Conservation (phyloP, 2,329 filamentous ascomycete genomes). For the Huntiella bhutanensis region DNA sequence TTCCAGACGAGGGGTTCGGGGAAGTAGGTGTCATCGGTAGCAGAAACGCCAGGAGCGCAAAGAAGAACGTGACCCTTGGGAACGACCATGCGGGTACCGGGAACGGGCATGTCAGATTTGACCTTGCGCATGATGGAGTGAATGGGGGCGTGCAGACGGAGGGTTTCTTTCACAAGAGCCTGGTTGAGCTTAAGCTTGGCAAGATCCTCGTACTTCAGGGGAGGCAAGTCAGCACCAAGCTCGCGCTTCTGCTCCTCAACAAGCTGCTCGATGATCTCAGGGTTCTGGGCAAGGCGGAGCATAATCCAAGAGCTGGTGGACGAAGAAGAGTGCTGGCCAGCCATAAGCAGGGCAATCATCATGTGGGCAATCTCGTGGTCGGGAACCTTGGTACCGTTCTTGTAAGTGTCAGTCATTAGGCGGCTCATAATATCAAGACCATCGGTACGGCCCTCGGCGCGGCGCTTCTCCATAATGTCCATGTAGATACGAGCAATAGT, state of each 20-base stretch:
- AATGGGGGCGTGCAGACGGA: conserved; percentile 79
- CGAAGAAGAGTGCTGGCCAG: conserved; percentile 74
- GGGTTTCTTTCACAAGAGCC: conserved; percentile 77
- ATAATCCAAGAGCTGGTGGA: conserved; percentile 75
- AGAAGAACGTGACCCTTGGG: conserved; percentile 67
- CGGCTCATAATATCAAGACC: conserved; percentile 75
- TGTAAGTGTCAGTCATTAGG: conserved; percentile 70
- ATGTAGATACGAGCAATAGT: conserved; percentile 70
- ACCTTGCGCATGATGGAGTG: conserved; percentile 90
- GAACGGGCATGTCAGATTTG: conserved; percentile 68
- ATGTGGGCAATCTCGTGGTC: conserved; percentile 78
- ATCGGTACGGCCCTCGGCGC: conserved; percentile 30
- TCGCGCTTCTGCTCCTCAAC: conserved; percentile 61
- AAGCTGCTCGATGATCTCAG: conserved; percentile 61
- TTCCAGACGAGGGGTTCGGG: conserved; percentile 70
- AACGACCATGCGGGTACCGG: conserved; percentile 66
- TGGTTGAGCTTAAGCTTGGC: conserved; percentile 63
- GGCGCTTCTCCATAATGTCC: conserved; percentile 59
- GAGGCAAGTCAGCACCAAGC: conserved; percentile 56
- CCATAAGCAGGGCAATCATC: conserved; percentile 89
- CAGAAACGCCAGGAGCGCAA: conserved; percentile 67
- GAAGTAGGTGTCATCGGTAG: conserved; percentile 55
- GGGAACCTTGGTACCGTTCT: conserved; percentile 59
- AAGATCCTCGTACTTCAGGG: conserved; percentile 59
- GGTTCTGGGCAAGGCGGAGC: conserved; percentile 57